Base-by-base conservation (phyloP, 805 yeast species). In the Cyberlindnera bimundalis region DNA sequence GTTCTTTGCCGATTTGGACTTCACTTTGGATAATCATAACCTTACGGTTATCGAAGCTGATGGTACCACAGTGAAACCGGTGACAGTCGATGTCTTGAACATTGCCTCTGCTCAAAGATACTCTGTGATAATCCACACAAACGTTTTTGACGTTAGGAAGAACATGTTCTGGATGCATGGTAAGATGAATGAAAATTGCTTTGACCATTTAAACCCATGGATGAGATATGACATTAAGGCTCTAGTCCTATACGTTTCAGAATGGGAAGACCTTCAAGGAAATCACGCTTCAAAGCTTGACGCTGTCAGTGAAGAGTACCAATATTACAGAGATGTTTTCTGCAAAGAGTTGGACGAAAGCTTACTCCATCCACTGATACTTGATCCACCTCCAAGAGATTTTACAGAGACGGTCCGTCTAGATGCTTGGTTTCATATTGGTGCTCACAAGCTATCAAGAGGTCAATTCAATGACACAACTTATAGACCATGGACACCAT, bases 71-170 rank as follows among this genome's bases (percentile, higher is more conserved):
- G 74, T 74, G 10, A 68, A 72, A 43, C 73, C 73, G 17, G 53
- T 64, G 39, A 62, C 60, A 35, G 69, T 73, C 7, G 68, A 64
- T 14, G 49, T 45, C 7, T 27, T 42, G 19, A 41, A 39, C 40
- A 45, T 45, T 28, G 49, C 62, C 66, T 84, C 79, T 15, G 90
- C 86, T 9, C 91, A 84, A 61, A 65, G 95, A 45, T 76, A 80
- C 56, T 74, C 84, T 13, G 64, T 81, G 41, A 50, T 83, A 28
- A 67, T 64, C 21, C 71, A 84, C 59, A 55, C 48, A 62, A 65
- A 35, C 73, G 65, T 74, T 58, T 79, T 76, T 56, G 43, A 44
- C 40, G 53, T 35, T 8, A 30, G 15, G 51, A 43, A 12, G 73
- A 74, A 42, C 61, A 76, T 53, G 37, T 63, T 62, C 45, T 67